Evolutionary conservation across 176 grass and related monocot genomes (phyloP), one percentile per base, ranked within the genome.

Genomic region (Aegilops bicornis): DNA sequence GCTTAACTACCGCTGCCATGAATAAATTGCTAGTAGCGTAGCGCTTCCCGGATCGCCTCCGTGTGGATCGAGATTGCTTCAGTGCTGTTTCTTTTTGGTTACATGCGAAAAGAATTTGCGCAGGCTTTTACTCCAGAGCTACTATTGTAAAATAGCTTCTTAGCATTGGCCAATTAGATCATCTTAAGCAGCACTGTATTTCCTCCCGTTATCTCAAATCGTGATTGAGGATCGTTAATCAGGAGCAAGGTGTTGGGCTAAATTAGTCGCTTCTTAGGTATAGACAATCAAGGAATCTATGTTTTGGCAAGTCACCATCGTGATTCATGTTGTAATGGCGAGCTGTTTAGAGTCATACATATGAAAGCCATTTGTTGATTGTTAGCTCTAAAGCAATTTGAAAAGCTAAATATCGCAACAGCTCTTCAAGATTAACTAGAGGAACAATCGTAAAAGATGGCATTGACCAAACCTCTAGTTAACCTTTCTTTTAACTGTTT

Each of bases 231-330:
- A 81, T 89, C 61, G 19, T 68, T 35, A 65, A 68, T 40, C 11
- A 47, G 68, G 22, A 8, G 3, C 3, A 25, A 15, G 47, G 17
- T 22, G 17, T 68, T 70, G 10, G 37, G 13, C 60, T 58, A 25
- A 29, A 59, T 35, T 45, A 7, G 20, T 81, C 0, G 3, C 20
- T 67, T 58, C 8, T 15, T 72, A 3, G 74, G 9, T 50, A 64
- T 70, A 8, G 39, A 42, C 17, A 75, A 20, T 15, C 13, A 25
- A 35, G 25, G 3, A 29, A 50, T 75, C 8, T 73, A 6, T 73
- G 22, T 73, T 84, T 87, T 61, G 45, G 5, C 10, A 87, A 83
- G 35, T 48, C 25, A 62, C 7, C 19, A 31, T 78, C 27, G 70
- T 56, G 19, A 79, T 79, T 73, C 23, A 73, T 80, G 25, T 7